These are phyloP conservation scores for Nannochloris sp. DNA, from an alignment of 139 green algal species.

Conservation along the genomic window DNA sequence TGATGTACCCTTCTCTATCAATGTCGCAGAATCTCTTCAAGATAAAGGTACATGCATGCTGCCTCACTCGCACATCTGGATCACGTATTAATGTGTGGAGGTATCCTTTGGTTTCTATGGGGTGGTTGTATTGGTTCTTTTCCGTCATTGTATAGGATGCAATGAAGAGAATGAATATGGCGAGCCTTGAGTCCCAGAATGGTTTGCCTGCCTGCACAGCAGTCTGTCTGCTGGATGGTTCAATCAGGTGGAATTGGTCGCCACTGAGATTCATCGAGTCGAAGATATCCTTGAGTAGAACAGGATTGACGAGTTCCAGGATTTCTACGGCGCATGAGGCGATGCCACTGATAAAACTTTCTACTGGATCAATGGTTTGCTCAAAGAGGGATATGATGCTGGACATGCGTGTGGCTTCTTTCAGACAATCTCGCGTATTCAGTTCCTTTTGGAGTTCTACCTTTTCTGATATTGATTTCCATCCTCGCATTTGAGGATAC, in stretches of 20 bases:
- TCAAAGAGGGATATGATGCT: background rate
- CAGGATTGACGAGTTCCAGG: conserved; percentile 1
- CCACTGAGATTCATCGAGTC: background rate
- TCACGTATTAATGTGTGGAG: conserved; percentile 1
- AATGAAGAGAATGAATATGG: conserved; percentile 40
- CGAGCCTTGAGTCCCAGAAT: conserved; percentile 27
- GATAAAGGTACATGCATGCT: conserved; percentile 23
- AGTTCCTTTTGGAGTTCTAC: background rate
- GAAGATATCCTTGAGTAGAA: background rate
- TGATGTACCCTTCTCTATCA: conserved; percentile 47
- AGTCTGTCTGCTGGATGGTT: background rate
- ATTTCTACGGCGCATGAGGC: background rate
- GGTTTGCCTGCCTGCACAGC: conserved; percentile 11
- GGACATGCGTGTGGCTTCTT: background rate
- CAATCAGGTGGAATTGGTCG: background rate
- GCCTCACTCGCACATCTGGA: background rate
- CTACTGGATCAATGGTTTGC: background rate
- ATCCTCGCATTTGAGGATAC: background rate
- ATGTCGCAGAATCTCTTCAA: conserved; percentile 42
- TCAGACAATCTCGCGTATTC: background rate
- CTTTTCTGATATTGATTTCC: background rate
- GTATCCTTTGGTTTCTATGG: background rate
- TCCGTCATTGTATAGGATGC: conserved; percentile 11
- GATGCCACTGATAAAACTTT: background rate
- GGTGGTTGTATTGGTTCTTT: background rate